These are phyloP conservation scores for Aspergillus intermedius DNA, from an alignment of 2,329 filamentous ascomycete species.

Conservation along the genomic window DNA sequence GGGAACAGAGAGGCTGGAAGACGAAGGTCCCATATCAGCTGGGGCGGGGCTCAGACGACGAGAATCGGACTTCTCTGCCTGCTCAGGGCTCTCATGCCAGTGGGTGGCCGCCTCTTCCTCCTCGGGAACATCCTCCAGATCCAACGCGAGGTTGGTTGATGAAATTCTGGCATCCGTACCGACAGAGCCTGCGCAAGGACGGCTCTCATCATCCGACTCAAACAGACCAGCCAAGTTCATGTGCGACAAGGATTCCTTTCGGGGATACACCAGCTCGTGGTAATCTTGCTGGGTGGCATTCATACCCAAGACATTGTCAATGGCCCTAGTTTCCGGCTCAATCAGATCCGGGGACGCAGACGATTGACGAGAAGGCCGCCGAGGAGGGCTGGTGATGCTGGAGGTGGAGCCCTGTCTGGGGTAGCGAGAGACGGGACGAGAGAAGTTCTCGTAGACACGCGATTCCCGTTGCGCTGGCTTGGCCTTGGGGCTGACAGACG, in stretches of 20 bases:
- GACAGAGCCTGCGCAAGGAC: constrained; percentile 36
- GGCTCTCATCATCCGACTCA: constrained; percentile 27
- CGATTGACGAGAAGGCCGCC: constrained; percentile 32
- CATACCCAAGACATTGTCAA: constrained; percentile 35
- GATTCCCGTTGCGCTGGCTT: constrained; percentile 24
- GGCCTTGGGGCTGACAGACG: constrained; percentile 19
- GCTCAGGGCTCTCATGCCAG: constrained; percentile 26
- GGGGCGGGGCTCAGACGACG: constrained; percentile 10
- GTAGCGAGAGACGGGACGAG: constrained; percentile 43
- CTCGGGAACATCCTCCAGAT: constrained; percentile 42
- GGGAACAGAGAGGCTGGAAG: constrained; percentile 6
- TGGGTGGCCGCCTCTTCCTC: constrained; percentile 34
- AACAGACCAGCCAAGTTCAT: constrained; percentile 24
- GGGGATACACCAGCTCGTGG: constrained; percentile 25
- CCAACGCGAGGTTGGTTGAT: constrained; percentile 33
- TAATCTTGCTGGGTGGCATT: constrained; percentile 21
- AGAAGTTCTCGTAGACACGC: constrained; percentile 49
- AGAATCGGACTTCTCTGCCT: constrained; percentile 13
- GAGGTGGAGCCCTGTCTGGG: constrained; percentile 35
- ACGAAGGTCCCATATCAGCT: constrained; percentile 6
- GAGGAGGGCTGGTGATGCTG: constrained; percentile 5
- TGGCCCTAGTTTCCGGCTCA: constrained; percentile 33
- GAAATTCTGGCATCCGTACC: constrained; percentile 34
- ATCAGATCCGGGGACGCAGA: constrained; percentile 22
- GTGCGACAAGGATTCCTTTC: constrained; percentile 10